phyloP scores from a whole-genome alignment of 108 stramenopile species.

The Chaetoceros muelleri region DNA sequence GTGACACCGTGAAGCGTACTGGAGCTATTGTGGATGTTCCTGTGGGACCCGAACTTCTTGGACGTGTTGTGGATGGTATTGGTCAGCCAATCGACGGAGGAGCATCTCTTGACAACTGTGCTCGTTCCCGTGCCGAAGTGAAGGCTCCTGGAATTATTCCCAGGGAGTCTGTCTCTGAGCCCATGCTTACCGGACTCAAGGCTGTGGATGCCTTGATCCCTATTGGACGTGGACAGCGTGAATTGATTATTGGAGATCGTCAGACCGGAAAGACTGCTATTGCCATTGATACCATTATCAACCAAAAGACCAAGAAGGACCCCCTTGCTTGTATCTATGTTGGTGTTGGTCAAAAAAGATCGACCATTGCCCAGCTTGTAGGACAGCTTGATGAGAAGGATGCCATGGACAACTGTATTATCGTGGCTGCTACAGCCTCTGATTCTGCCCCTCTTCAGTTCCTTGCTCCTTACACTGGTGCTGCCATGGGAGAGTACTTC shows the following conservation, averaged over 20 bases:
- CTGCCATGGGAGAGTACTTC: slow-evolving; percentile 99
- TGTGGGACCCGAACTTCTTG: slow-evolving; percentile 93
- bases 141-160: slow-evolving; percentile 99
- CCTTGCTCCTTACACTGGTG: slow-evolving; percentile 98
- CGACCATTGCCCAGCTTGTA: slow-evolving; percentile 99
- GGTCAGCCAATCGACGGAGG: slow-evolving; percentile 96
- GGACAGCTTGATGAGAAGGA: slow-evolving; percentile 95
- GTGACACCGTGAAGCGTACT: slow-evolving; percentile 98
- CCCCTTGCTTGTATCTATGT: slow-evolving; percentile 99
- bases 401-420: slow-evolving; percentile 97
- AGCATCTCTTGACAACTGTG: slow-evolving; percentile 87
- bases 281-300: slow-evolving; percentile 99
- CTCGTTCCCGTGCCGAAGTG: slow-evolving; percentile 97
- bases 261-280: slow-evolving; percentile 99
- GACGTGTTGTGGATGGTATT: slow-evolving; percentile 98
- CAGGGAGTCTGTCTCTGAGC: slow-evolving; percentile 98
- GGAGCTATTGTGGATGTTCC: slow-evolving; percentile 99
- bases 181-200: slow-evolving; percentile 99
- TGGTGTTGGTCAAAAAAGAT: slow-evolving; percentile 99
- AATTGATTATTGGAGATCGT: slow-evolving; percentile 97
- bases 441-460: slow-evolving; percentile 99
- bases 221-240: slow-evolving; percentile 98
- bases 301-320: slow-evolving; percentile 99
- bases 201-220: slow-evolving; percentile 99
- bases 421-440: slow-evolving; percentile 99